phyloP scores from a whole-genome alignment of 768 basidiomycete genomes.

The Tremella mesenterica region DNA sequence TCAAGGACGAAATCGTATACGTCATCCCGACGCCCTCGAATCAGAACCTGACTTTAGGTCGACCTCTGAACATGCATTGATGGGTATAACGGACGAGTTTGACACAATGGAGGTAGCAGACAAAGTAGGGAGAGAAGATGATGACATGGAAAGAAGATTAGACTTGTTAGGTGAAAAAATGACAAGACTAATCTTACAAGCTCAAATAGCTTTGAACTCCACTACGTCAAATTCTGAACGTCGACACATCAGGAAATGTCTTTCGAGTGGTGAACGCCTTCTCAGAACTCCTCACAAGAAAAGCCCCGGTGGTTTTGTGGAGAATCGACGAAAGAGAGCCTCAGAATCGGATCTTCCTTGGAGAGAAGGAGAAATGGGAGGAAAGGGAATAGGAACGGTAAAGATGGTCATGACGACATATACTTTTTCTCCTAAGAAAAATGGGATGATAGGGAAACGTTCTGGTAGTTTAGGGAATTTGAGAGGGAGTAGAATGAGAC shows the following conservation, averaged over 20 bases:
- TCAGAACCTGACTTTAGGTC: not conserved
- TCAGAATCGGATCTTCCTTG: too few relatives aligned
- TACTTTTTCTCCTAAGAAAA: too few relatives aligned
- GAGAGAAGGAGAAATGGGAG: not conserved
- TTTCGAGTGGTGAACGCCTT: not conserved
- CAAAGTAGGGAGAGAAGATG: too few relatives aligned
- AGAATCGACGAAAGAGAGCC: too few relatives aligned
- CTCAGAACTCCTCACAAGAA: not conserved
- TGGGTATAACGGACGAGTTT: not conserved
- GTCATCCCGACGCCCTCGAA: not conserved
- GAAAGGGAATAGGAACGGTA: not conserved
- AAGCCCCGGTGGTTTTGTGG: too few relatives aligned
- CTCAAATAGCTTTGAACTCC: slow-evolving; percentile 4
- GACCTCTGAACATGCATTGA: not conserved
- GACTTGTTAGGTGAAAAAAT: slow-evolving; percentile 7
- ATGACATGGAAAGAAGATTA: too few relatives aligned
- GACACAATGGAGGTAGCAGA: too few relatives aligned
- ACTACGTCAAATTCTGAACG: not conserved
- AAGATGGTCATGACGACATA: too few relatives aligned
- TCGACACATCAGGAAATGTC: not conserved
- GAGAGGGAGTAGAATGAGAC: not conserved
- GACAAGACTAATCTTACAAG: slow-evolving; percentile 6
- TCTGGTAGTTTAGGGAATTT: not conserved
- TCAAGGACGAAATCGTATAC: not conserved
- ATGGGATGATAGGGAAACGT: too few relatives aligned